Conservation (phyloP, 2,329 filamentous ascomycete species). For the Alternaria sp. region DNA sequence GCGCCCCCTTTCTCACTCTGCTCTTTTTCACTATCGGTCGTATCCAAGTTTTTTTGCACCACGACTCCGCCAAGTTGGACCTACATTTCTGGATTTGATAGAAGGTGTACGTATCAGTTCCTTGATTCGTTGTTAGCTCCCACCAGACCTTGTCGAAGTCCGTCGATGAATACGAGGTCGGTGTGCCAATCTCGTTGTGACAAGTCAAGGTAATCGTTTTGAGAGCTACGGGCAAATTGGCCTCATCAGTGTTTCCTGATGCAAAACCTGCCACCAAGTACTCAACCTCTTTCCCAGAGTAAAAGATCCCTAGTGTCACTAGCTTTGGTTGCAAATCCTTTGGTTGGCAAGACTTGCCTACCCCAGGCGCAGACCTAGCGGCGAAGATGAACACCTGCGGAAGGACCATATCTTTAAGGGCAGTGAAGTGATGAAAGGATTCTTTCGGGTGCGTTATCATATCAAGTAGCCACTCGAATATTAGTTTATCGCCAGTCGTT, state of each 20-base stretch:
- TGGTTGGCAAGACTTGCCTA: not conserved
- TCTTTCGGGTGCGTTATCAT: constrained; percentile 20
- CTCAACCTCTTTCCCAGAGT: constrained; percentile 20
- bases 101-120: constrained; percentile 21
- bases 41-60: constrained; percentile 7
- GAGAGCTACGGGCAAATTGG: constrained; percentile 1
- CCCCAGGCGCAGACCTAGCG: not conserved
- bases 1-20: not conserved
- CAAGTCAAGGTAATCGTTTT: constrained; percentile 25
- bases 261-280: constrained; percentile 20
- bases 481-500: constrained; percentile 18
- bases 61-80: constrained; percentile 15
- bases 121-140: constrained; percentile 2
- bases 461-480: constrained; percentile 26
- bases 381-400: constrained; percentile 30
- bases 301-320: constrained; percentile 26
- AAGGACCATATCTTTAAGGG: constrained; percentile 23
- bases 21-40: not conserved
- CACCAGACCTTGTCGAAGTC: constrained; percentile 19
- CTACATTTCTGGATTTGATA: constrained; percentile 14
- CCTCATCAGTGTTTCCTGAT: not conserved
- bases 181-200: constrained; percentile 21
- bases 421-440: constrained; percentile 20
- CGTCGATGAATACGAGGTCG: constrained; percentile 15
- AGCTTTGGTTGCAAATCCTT: constrained; percentile 27